These are phyloP conservation scores for Exophiala sideris DNA, from an alignment of 2,329 filamentous ascomycete species.

Conservation along the genomic window DNA sequence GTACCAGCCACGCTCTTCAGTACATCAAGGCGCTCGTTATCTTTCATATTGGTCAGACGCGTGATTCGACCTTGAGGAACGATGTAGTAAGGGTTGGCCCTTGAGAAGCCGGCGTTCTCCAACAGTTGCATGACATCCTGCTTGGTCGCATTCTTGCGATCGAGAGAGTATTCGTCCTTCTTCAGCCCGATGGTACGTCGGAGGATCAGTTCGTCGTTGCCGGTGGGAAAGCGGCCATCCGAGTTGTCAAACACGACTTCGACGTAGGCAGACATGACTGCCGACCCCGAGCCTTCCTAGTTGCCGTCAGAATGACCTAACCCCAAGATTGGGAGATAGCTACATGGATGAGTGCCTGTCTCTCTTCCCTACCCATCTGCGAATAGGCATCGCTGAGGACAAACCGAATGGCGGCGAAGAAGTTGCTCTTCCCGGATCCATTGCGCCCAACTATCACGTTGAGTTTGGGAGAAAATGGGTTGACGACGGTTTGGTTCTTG, in stretches of 20 bases:
- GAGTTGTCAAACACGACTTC: constrained; percentile 98
- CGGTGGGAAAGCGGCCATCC: constrained; percentile 91
- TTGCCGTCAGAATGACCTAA: constrained; percentile 30
- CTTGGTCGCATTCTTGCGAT: constrained; percentile 94
- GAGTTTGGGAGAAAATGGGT: constrained; percentile 94
- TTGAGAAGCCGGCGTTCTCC: constrained; percentile 92
- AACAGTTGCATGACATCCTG: constrained; percentile 91
- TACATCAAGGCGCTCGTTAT: constrained; percentile 80
- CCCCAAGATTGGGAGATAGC: constrained; percentile 21
- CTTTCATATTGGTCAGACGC: constrained; percentile 97
- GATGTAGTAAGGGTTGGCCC: constrained; percentile 98
- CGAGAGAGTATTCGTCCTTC: constrained; percentile 97
- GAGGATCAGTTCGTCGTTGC: constrained; percentile 83
- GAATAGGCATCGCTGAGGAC: constrained; percentile 97
- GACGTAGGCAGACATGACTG: constrained; percentile 99
- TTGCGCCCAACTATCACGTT: constrained; percentile 99
- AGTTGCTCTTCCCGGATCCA: constrained; percentile 98
- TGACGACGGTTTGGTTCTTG: constrained; percentile 98
- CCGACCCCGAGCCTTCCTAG: constrained; percentile 88
- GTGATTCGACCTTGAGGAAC: constrained; percentile 97
- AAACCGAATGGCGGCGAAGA: constrained; percentile 98
- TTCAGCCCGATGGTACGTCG: constrained; percentile 94
- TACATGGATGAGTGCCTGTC: constrained; percentile 85
- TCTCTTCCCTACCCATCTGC: constrained; percentile 91
- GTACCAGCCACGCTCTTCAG: constrained; percentile 98